Evolutionary conservation across 2,329 filamentous ascomycete species (phyloP).

Genomic region (Epichloe sibirici): DNA sequence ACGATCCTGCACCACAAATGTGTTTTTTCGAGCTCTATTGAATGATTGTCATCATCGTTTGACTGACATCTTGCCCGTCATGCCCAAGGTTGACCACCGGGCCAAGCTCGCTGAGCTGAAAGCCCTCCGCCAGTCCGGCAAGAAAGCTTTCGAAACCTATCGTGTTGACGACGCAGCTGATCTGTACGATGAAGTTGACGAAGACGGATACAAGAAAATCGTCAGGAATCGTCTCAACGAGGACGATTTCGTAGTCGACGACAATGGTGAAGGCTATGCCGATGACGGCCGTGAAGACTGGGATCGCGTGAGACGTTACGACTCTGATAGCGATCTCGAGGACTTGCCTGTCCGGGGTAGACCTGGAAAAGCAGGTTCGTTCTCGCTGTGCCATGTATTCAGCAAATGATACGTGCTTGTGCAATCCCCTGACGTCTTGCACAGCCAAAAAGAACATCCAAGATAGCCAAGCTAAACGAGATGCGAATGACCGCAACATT

Average conservation of each 20-base stretch:
- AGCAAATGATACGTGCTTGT: not conserved
- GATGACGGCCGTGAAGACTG: slow-evolving; percentile 94
- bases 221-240: slow-evolving; percentile 79
- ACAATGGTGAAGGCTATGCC: slow-evolving; percentile 93
- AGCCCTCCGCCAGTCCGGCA: slow-evolving; percentile 76
- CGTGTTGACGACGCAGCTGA: slow-evolving; percentile 72
- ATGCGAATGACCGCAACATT: slow-evolving; percentile 83
- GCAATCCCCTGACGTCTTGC: not conserved
- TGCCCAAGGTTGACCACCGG: slow-evolving; percentile 27
- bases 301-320: slow-evolving; percentile 59
- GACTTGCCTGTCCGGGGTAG: slow-evolving; percentile 29
- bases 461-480: slow-evolving; percentile 72
- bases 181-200: slow-evolving; percentile 92
- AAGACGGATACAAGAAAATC: slow-evolving; percentile 94
- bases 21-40: not conserved
- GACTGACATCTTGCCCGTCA: slow-evolving; percentile 12
- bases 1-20: not conserved
- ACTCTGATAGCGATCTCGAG: slow-evolving; percentile 57
- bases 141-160: slow-evolving; percentile 81
- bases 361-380: slow-evolving; percentile 38
- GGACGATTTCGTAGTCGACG: slow-evolving; percentile 97
- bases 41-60: slow-evolving; percentile 9
- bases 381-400: slow-evolving; percentile 4
- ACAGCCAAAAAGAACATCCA: slow-evolving; percentile 77
- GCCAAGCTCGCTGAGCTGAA: slow-evolving; percentile 64